These are phyloP conservation scores for Elaeagnus macrophylla DNA, from an alignment of 306 rosid genomes.

Conservation along the genomic window DNA sequence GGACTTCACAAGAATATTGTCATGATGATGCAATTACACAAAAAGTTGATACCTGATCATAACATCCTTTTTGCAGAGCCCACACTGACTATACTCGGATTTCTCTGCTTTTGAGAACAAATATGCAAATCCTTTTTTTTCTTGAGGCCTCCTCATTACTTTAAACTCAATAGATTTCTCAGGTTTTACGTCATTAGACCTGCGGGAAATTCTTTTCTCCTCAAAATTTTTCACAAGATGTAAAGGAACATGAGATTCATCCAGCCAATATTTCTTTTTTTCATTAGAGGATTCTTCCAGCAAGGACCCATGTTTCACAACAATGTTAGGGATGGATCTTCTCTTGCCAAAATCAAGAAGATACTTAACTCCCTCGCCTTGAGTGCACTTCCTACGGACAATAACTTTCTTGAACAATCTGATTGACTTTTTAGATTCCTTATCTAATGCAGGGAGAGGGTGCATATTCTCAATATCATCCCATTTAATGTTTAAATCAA, in stretches of 20 bases:
- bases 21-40: conserved; percentile 6
- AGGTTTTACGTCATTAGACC: conserved; percentile 44
- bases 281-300: conserved; percentile 64
- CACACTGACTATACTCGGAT: conserved; percentile 56
- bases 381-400: conserved; percentile 74
- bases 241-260: conserved; percentile 67
- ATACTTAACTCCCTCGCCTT: conserved; percentile 54
- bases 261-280: conserved; percentile 85
- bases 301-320: conserved; percentile 50
- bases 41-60: conserved; percentile 49
- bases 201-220: conserved; percentile 75
- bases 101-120: conserved; percentile 78
- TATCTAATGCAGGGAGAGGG: conserved; percentile 59
- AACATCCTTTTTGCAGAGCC: conserved; percentile 82
- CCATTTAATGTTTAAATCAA: conserved; percentile 79
- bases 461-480: conserved; percentile 74
- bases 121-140: conserved; percentile 55
- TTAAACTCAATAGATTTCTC: conserved; percentile 32
- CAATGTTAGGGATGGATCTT: conserved; percentile 66
- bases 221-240: conserved; percentile 88
- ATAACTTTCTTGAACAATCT: conserved; percentile 86
- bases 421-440: conserved; percentile 65
- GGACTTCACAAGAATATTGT: conserved; percentile 2
- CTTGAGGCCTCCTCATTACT: conserved; percentile 26
- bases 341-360: conserved; percentile 98